Evolutionary conservation across 768 basidiomycete species (phyloP).

Genomic region (Psilocybe azurescens): DNA sequence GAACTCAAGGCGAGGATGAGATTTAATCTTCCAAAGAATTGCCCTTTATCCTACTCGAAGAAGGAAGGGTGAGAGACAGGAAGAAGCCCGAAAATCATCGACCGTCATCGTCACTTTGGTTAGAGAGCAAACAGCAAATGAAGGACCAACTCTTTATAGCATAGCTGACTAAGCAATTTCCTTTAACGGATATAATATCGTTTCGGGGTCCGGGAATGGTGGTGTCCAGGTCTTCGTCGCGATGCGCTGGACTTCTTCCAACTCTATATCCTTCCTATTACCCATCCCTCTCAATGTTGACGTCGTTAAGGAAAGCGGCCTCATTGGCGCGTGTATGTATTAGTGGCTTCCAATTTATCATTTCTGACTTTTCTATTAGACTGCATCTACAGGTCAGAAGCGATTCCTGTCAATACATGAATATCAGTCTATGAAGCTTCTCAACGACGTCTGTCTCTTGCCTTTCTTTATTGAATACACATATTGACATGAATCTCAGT

Average conservation of each 20-base stretch:
- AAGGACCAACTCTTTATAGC: slow-evolving; percentile 18
- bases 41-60: slow-evolving; percentile 40
- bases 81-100: slow-evolving; percentile 43
- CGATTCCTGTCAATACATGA: slow-evolving; percentile 97
- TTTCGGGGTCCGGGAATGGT: slow-evolving; percentile 2
- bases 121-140: slow-evolving; percentile 21
- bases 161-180: slow-evolving; percentile 50
- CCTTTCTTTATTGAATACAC: not conserved
- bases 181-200: slow-evolving; percentile 12
- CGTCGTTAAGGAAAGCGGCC: slow-evolving; percentile 67
- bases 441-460: slow-evolving; percentile 77
- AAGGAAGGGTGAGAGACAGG: slow-evolving; percentile 75
- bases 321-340: slow-evolving; percentile 65
- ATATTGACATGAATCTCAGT: slow-evolving; percentile 50
- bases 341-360: not conserved
- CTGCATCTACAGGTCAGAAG: slow-evolving; percentile 80
- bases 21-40: slow-evolving; percentile 68
- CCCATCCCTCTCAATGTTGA: slow-evolving; percentile 57
- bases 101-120: slow-evolving; percentile 87
- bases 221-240: slow-evolving; percentile 16
- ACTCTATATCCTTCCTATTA: slow-evolving; percentile 27
- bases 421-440: slow-evolving; percentile 93
- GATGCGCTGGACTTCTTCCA: slow-evolving; percentile 26
- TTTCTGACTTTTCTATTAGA: slow-evolving; percentile 31
- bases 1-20: slow-evolving; percentile 81